Conservation (phyloP, 78 protist species). For the Goniomonas avonlea region DNA sequence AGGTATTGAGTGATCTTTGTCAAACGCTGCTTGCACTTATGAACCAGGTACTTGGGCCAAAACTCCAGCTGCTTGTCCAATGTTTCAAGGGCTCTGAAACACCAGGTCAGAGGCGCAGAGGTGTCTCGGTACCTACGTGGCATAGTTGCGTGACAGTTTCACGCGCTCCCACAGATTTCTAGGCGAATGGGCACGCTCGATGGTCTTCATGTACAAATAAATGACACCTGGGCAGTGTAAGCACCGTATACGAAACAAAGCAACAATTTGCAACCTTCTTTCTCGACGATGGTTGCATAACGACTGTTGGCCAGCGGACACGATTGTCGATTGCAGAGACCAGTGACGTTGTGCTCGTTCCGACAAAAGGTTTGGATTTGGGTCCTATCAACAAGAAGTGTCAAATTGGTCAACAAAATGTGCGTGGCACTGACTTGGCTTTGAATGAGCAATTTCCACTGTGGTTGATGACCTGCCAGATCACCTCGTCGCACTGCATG, state of each 20-base stretch:
- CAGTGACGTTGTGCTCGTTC: slow-evolving; percentile 85
- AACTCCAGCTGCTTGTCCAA: slow-evolving; percentile 59
- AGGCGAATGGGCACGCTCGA: slow-evolving; percentile 95
- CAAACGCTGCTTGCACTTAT: slow-evolving; percentile 77
- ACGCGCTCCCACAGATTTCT: slow-evolving; percentile 77
- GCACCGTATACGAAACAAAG: too few species aligned
- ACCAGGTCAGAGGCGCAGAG: neutral
- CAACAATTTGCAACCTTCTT: too few species aligned
- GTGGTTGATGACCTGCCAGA: slow-evolving; percentile 75
- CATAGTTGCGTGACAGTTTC: slow-evolving; percentile 66
- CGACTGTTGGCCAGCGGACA: slow-evolving; percentile 93
- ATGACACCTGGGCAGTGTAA: too few species aligned
- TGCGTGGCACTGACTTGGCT: slow-evolving; percentile 11
- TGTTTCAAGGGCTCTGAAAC: neutral
- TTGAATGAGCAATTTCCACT: slow-evolving; percentile 74
- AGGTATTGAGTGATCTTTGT: slow-evolving; percentile 83
- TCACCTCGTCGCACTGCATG: slow-evolving; percentile 75
- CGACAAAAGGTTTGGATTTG: slow-evolving; percentile 79
- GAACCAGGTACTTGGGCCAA: slow-evolving; percentile 74
- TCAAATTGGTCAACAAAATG: too few species aligned
- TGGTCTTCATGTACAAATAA: slow-evolving; percentile 89
- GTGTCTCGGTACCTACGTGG: neutral
- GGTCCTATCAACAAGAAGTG: slow-evolving; percentile 7
- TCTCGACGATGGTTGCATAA: slow-evolving; percentile 42
- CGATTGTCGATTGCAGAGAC: slow-evolving; percentile 76